These are phyloP conservation scores for Amoeboaphelidium protococcarum DNA, from an alignment of 371 early-diverging fungal genomes.

Conservation along the genomic window DNA sequence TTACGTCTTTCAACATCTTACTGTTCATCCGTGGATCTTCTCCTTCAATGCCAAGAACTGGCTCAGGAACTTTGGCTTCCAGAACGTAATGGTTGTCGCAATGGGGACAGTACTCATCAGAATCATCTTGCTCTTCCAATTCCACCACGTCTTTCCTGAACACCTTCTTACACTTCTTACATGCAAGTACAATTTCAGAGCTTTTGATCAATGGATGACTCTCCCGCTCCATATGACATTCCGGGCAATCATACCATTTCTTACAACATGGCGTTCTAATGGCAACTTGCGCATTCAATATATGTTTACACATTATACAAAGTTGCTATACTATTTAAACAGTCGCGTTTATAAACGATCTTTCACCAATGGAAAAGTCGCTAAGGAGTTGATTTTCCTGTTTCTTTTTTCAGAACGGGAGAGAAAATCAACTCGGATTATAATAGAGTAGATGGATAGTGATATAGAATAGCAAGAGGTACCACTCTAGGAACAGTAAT, in stretches of 20 bases:
- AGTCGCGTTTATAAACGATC: too few species aligned
- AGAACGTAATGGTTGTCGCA: constrained; percentile 89
- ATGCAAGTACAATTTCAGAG: constrained; percentile 78
- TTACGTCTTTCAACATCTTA: constrained; percentile 1
- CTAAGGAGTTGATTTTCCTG: too few species aligned
- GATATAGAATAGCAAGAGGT: too few species aligned
- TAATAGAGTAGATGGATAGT: too few species aligned
- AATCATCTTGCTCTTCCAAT: constrained; percentile 69
- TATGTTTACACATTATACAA: constrained; percentile 45
- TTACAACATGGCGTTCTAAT: constrained; percentile 80
- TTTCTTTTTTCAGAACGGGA: too few species aligned
- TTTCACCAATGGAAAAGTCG: too few species aligned
- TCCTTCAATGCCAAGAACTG: constrained; percentile 61
- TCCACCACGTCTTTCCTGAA: constrained; percentile 78
- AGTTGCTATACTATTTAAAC: too few species aligned
- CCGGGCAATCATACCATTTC: constrained; percentile 86
- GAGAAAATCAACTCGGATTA: too few species aligned
- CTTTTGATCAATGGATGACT: constrained; percentile 55
- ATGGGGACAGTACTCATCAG: constrained; percentile 88
- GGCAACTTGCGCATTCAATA: constrained; percentile 83
- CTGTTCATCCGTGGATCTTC: constrained; percentile 41
- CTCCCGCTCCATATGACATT: constrained; percentile 63
- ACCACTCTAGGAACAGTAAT: too few species aligned
- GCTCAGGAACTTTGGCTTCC: constrained; percentile 63
- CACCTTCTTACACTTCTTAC: constrained; percentile 90